These are phyloP conservation scores for Bassia scoparia DNA, from an alignment of 148 eudicot genomes.

Conservation along the genomic window DNA sequence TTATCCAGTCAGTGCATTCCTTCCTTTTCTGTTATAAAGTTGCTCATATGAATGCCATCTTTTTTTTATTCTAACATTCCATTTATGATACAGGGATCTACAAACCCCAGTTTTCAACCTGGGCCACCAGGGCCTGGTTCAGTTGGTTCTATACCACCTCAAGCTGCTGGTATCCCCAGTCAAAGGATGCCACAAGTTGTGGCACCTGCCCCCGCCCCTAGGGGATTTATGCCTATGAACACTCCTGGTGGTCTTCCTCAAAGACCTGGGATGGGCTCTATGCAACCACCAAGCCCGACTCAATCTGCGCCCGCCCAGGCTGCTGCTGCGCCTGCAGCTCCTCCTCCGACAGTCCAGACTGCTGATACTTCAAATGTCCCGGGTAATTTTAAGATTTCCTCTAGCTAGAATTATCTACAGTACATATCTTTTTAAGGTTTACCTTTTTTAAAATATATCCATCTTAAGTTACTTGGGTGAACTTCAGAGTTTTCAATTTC, in stretches of 20 bases:
- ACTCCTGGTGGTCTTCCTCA: constrained; percentile 45
- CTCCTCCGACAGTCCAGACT: constrained; percentile 87
- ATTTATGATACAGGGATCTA: constrained; percentile 45
- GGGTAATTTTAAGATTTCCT: constrained; percentile 38
- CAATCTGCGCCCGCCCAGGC: constrained; percentile 51
- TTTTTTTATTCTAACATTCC: not conserved
- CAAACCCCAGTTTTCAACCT: constrained; percentile 49
- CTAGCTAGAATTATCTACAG: not conserved
- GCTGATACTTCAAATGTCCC: constrained; percentile 89
- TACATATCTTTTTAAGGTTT: not conserved
- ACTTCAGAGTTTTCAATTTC: not conserved
- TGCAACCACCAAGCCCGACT: constrained; percentile 74
- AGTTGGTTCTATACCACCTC: constrained; percentile 53
- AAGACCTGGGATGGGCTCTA: constrained; percentile 61
- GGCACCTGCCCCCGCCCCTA: constrained; percentile 44
- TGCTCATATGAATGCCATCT: not conserved
- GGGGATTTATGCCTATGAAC: constrained; percentile 67
- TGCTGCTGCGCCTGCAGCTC: constrained; percentile 65
- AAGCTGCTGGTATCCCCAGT: constrained; percentile 43
- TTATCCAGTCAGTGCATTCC: constrained; percentile 48
- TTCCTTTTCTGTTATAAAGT: not conserved
- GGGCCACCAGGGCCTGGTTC: constrained; percentile 52
- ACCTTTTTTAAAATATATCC: not conserved
- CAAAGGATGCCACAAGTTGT: constrained; percentile 57
- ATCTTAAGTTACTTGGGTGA: not conserved